These are phyloP conservation scores for Comarum palustre DNA, from an alignment of 306 rosid genomes.

Conservation along the genomic window DNA sequence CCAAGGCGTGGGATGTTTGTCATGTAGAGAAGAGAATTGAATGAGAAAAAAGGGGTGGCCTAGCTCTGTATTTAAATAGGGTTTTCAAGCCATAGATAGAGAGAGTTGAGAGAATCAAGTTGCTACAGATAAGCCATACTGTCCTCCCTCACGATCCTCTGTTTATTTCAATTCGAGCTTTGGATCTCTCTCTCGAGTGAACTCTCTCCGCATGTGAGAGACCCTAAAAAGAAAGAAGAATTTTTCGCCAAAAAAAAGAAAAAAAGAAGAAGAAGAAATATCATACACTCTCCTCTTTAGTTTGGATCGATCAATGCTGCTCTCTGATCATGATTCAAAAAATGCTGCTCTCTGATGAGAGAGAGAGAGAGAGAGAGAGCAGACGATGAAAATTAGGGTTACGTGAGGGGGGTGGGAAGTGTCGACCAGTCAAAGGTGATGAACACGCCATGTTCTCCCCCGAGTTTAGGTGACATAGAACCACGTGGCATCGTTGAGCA, in stretches of 20 bases:
- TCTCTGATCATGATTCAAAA: too few species aligned
- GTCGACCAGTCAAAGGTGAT: constrained; percentile 48
- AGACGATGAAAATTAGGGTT: constrained; percentile 23
- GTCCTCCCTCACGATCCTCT: constrained; percentile 9
- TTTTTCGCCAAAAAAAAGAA: too few species aligned
- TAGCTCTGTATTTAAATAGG: constrained; percentile 51
- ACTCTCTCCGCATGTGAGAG: neutral
- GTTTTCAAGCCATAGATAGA: constrained; percentile 25
- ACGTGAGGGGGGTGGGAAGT: constrained; percentile 22
- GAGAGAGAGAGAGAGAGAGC: constrained; percentile 17
- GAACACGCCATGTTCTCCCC: constrained; percentile 15
- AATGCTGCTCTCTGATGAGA: neutral
- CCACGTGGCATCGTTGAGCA: constrained; percentile 21
- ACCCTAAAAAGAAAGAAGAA: too few species aligned
- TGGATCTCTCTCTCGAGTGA: constrained; percentile 10
- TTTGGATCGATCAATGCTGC: neutral
- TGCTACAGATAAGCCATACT: constrained; percentile 16
- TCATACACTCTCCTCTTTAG: neutral
- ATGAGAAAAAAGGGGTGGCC: constrained; percentile 49
- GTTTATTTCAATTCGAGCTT: constrained; percentile 14
- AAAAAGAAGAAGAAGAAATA: neutral
- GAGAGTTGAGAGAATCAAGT: constrained; percentile 19
- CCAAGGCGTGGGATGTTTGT: constrained; percentile 22
- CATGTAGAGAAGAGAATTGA: constrained; percentile 42
- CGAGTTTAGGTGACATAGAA: neutral